Evolutionary conservation across 768 basidiomycete genomes (phyloP), one percentile per base, ranked within the genome.

Genomic region (Russula sp.): DNA sequence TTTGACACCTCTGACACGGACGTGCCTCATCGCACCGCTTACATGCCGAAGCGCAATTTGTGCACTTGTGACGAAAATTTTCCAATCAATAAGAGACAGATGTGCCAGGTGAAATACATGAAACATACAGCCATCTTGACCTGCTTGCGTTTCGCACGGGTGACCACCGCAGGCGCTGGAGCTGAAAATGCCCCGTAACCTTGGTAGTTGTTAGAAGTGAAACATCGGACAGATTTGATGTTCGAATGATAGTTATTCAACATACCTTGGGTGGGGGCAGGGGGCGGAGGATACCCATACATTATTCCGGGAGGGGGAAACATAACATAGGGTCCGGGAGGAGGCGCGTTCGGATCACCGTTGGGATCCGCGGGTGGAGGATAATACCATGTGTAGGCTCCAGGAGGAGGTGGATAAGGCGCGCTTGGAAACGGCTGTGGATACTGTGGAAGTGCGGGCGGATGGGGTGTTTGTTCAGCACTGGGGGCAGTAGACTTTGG

Each of bases 1-100:
- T 86, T 63, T 80, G 70, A 66, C 85, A 87, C 34, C 85, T 79
- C 58, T 82, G 80, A 71, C 85, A 87, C 2, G 85, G 85, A 49
- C 85, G 81, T 6, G 74, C 73, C 40, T 84, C 82, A 66, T 83
- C 82, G 55, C 82, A 83, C 22, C 82, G 78, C 70, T 83, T 83
- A 70, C 82, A 83, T 9, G 82, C 82, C 27, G 75, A 75, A 11
- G 83, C 83, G 64, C 82, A 83, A 63, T 83, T 84, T 0, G 82
- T 83, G 68, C 82, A 83, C 80, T 81, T 34, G 52, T 7, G n/a
- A 45, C 22, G 32, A 66, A 42, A 40, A 53, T 49, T 48, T 37
- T 11, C 22, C n/a, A 34, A 44, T 66, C 56, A 61, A 53, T 11
- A 22, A 32, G 56, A 61, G 56, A 61, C 45, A 52, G 59, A 56